Conservation (phyloP, 192 early-diverging fungal genomes). For the Chytriomyces confervae region DNA sequence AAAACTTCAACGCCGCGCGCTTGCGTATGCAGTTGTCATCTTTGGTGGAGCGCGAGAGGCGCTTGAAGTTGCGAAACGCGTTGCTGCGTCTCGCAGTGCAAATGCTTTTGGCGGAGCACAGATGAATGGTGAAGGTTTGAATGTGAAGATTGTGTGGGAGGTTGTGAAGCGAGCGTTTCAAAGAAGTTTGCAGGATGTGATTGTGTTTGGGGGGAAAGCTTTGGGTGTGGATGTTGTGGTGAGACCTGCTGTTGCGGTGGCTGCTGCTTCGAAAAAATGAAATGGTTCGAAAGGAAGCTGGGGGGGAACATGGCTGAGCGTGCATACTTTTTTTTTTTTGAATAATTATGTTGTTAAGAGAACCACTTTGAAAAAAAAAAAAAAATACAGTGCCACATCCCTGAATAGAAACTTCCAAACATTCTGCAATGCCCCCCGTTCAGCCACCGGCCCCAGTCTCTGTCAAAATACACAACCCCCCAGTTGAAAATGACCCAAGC, state of each 20-base stretch:
- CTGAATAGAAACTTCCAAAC: too few species aligned
- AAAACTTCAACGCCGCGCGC: not conserved
- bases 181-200: not conserved
- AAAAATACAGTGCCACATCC: too few species aligned
- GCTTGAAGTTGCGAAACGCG: not conserved
- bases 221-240: not conserved
- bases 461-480: too few species aligned
- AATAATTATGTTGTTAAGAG: too few species aligned
- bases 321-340: too few species aligned
- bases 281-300: not conserved
- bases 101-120: not conserved
- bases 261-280: not conserved
- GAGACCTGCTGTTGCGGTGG: not conserved
- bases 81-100: not conserved
- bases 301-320: too few species aligned
- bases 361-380: too few species aligned
- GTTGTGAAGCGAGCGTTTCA: not conserved
- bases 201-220: not conserved
- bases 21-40: constrained; percentile 7
- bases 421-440: too few species aligned
- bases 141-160: not conserved
- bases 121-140: not conserved
- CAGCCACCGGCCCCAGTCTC: too few species aligned
- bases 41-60: not conserved
- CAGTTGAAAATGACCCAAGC: too few species aligned